These are phyloP conservation scores for Tuctoria greenei DNA, from an alignment of 176 grass and related monocot genomes.

Conservation along the genomic window DNA sequence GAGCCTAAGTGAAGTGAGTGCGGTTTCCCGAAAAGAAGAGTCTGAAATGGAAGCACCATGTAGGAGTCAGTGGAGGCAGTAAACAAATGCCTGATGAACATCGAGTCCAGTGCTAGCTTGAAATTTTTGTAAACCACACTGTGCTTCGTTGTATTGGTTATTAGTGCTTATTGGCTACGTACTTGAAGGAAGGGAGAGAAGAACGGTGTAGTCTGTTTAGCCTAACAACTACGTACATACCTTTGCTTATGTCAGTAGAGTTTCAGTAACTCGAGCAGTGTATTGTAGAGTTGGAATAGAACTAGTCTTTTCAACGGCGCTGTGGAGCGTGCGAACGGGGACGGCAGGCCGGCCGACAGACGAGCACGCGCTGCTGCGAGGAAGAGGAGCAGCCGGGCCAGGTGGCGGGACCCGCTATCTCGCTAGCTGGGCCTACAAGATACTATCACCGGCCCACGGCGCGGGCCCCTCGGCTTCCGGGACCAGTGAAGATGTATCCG, in stretches of 20 bases:
- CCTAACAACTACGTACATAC: neutral
- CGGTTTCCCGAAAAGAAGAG: conserved; percentile 50
- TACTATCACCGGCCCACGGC: conserved; percentile 3
- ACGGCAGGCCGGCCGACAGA: conserved; percentile 23
- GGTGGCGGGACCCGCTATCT: conserved; percentile 31
- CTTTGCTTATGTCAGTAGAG: conserved; percentile 25
- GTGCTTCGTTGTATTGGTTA: neutral
- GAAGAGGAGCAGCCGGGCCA: conserved; percentile 35
- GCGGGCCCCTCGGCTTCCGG: conserved; percentile 15
- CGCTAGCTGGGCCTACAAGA: conserved; percentile 32
- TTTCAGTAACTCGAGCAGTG: conserved; percentile 10
- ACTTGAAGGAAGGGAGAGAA: neutral
- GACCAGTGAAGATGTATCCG: conserved; percentile 10
- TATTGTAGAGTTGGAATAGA: neutral
- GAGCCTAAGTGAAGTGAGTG: conserved; percentile 17
- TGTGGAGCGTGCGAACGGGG: conserved; percentile 31
- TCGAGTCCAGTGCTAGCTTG: neutral
- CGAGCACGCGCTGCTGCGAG: conserved; percentile 53
- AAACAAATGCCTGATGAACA: neutral
- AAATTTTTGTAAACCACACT: neutral
- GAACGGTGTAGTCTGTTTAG: too few relatives aligned
- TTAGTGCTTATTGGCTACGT: neutral
- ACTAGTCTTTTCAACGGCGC: conserved; percentile 45
- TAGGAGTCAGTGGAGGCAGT: conserved; percentile 27
- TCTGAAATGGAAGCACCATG: conserved; percentile 13